These are phyloP conservation scores for Pleurotus salmoneostramineus DNA, from an alignment of 768 basidiomycete genomes.

Conservation along the genomic window DNA sequence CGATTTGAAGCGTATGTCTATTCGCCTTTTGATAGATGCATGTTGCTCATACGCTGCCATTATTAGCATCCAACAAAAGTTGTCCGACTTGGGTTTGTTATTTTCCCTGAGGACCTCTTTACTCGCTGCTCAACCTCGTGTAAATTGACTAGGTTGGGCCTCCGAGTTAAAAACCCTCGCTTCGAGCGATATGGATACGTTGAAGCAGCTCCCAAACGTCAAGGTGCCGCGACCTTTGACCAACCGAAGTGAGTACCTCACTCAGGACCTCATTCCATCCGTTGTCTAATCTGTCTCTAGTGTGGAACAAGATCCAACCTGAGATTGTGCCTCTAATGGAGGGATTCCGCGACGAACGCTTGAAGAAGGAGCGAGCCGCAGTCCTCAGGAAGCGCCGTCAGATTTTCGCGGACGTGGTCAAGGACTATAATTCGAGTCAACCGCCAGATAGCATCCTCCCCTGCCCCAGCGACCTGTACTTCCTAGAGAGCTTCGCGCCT, in stretches of 20 bases:
- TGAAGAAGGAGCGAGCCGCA: conserved; percentile 3
- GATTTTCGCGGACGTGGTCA: conserved; percentile 10
- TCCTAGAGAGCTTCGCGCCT: conserved; percentile 10
- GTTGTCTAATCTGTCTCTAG: neutral
- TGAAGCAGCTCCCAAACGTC: neutral
- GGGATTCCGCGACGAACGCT: conserved; percentile 6
- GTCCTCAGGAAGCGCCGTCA: conserved; percentile 6
- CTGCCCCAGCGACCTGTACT: conserved; percentile 12
- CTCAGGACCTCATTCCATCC: neutral
- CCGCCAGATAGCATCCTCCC: conserved; percentile 12
- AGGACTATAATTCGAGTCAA: conserved; percentile 10
- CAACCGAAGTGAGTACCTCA: neutral
- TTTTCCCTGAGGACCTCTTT: neutral
- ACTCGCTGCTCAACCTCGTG: neutral
- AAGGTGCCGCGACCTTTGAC: neutral
- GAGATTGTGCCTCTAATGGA: neutral
- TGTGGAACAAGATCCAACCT: neutral
- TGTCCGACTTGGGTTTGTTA: neutral
- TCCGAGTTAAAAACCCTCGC: neutral
- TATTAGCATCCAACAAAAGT: neutral
- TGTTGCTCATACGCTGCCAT: neutral
- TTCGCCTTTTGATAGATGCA: neutral
- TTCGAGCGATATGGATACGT: neutral
- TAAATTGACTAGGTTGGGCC: neutral
- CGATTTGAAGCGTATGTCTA: neutral